Base-by-base conservation (phyloP, 1,284 basidiomycete species). In the Ceratobasidium sp. region DNA sequence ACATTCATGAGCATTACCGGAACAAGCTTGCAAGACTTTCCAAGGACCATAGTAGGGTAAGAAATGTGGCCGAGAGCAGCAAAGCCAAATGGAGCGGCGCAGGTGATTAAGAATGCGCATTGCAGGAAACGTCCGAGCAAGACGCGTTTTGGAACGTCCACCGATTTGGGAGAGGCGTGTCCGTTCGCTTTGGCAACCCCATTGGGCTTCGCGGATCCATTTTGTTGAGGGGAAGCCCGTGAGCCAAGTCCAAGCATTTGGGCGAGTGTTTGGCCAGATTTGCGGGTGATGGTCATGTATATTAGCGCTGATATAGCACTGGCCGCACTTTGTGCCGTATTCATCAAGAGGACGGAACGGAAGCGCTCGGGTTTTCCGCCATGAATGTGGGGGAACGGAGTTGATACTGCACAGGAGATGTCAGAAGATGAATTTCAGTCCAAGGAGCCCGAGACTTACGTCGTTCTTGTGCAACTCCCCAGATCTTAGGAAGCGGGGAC, bases 41-140 rank as follows among this genome's bases (percentile, higher is more conserved):
- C 96, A 71, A 99, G 88, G 42, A 98, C 95, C 89, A 98, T 95
- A 16, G 96, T 95, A 29, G 97, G 97, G 82, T 98, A 99, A 19
- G 93, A 95, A 76, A 99, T 96, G 80, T 98, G 94, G 47, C 91
- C 87, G 50, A 99, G 87, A 4, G 94, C 88, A 30, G 94, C 89
- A 79, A 98, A 98, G 58, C 95, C 95, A 75, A 99, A 95, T 7
- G 95, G 95, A 13, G 94, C 92, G 0, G 94, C 95, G 23, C 87
- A 83, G 25, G 95, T 95, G 74, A 98, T 94, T 76, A 95, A 90
- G 13, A 91, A 77, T 5, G 95, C 85, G 77, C 92, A 91, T 78
- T 93, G 93, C 69, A 92, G 83, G 77, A 92, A 92, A 41, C 83
- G 79, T 19, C 87, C 78, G 59, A 95, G 82, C 19, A 95, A 83